A percentile compares a stretch with the other conserved stretches of the same genome.
phyloP scores from a whole-genome alignment of 2,329 filamentous ascomycete genomes.

The Clathrospora elynae region DNA sequence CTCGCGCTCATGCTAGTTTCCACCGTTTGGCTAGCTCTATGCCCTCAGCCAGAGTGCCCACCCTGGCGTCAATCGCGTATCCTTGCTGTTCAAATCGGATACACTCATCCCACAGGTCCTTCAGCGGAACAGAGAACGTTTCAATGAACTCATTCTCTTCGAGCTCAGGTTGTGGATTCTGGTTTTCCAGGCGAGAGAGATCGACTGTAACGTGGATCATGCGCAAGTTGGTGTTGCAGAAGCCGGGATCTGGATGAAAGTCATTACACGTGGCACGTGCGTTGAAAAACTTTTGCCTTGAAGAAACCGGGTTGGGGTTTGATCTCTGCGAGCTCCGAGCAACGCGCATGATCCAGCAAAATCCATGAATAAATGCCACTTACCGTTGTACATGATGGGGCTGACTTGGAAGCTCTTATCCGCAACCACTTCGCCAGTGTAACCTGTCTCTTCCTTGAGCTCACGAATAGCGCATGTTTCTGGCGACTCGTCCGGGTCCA shows the following conservation, averaged over 20 bases:
- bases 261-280: too few relatives aligned
- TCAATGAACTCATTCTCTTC: constrained; percentile 86
- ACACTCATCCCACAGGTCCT: constrained; percentile 68
- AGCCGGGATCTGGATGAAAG: constrained; percentile 45
- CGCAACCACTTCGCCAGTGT: constrained; percentile 56
- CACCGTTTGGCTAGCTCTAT: constrained; percentile 70
- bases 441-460: constrained; percentile 68
- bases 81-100: constrained; percentile 70
- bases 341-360: neutral
- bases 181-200: constrained; percentile 70
- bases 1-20: constrained; percentile 31
- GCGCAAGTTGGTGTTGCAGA: constrained; percentile 53
- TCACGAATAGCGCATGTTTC: constrained; percentile 65
- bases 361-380: constrained; percentile 14
- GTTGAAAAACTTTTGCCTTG: too few relatives aligned
- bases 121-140: constrained; percentile 71
- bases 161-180: constrained; percentile 68
- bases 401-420: constrained; percentile 45
- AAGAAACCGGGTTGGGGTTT: too few relatives aligned
- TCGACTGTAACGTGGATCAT: constrained; percentile 78
- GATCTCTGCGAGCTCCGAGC: too few relatives aligned
- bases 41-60: constrained; percentile 78
- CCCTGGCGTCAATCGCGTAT: constrained; percentile 77
- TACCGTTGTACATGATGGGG: constrained; percentile 53
- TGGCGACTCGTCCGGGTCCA: constrained; percentile 64